A percentile compares a stretch with the other conserved stretches of the same genome.
Conservation (phyloP, 768 basidiomycete genomes). For the Xerocomus potaroensis region DNA sequence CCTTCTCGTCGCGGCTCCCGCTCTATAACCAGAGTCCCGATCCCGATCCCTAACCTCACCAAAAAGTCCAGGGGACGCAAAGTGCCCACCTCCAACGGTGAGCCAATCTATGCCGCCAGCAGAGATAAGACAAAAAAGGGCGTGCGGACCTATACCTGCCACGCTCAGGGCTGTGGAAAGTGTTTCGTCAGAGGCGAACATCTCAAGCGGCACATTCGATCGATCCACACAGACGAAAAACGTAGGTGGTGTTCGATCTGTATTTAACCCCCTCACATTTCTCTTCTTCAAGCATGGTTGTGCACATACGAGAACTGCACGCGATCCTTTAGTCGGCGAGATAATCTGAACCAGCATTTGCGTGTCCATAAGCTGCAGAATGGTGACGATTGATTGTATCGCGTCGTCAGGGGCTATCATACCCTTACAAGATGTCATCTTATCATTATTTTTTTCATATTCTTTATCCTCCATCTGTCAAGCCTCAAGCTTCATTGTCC, state of each 20-base stretch:
- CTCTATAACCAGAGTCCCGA: constrained; percentile 30
- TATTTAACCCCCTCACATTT: not conserved
- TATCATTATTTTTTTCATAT: constrained; percentile 10
- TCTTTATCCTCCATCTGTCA: constrained; percentile 6
- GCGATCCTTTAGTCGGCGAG: constrained; percentile 68
- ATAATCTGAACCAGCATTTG: constrained; percentile 75
- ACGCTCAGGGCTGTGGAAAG: constrained; percentile 70
- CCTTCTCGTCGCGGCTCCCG: constrained; percentile 24
- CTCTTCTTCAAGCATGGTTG: constrained; percentile 22
- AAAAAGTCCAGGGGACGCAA: constrained; percentile 47
- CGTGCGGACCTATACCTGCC: constrained; percentile 56
- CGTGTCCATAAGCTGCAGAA: constrained; percentile 46
- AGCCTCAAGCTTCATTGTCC: not conserved
- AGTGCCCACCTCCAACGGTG: constrained; percentile 39
- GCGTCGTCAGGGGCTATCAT: not conserved
- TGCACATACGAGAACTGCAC: constrained; percentile 60
- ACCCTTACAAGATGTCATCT: constrained; percentile 9
- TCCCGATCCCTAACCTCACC: constrained; percentile 46
- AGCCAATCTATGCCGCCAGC: constrained; percentile 21
- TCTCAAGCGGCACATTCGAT: constrained; percentile 74
- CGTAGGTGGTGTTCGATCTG: constrained; percentile 45
- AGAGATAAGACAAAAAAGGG: constrained; percentile 33
- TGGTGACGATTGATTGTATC: constrained; percentile 11
- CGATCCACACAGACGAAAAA: constrained; percentile 81
- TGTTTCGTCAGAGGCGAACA: constrained; percentile 78